A percentile compares a stretch with the other conserved stretches of the same genome.
Evolutionary conservation across 75 land plant genomes (phyloP).

Genomic region (Cunninghamia lanceolata): DNA sequence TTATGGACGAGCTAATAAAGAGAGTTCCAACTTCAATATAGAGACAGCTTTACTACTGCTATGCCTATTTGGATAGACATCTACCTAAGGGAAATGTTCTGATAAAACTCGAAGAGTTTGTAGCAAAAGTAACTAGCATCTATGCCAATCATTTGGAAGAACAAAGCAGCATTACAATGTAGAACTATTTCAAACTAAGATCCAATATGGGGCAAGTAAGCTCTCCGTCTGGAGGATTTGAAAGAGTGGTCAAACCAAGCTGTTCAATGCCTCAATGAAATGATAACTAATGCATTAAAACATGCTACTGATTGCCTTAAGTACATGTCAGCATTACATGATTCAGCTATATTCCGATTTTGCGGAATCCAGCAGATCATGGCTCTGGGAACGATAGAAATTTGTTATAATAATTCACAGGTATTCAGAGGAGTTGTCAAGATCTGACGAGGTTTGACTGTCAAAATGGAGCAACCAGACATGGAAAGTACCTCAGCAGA

Average conservation of each 20-base stretch:
- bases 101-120: conserved; percentile 51
- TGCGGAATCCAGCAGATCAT: conserved; percentile 97
- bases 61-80: conserved; percentile 44
- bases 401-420: conserved; percentile 87
- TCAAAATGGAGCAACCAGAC: too few relatives aligned
- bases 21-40: conserved; percentile 20
- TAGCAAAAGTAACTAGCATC: conserved; percentile 51
- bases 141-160: conserved; percentile 8
- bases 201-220: not conserved
- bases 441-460: conserved; percentile 96
- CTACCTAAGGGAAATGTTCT: conserved; percentile 39
- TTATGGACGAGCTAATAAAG: conserved; percentile 41
- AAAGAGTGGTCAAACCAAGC: conserved; percentile 71
- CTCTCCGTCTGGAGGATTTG: too few relatives aligned
- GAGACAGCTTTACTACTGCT: conserved; percentile 42
- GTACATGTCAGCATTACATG: conserved; percentile 68
- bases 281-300: conserved; percentile 85
- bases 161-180: not conserved
- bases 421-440: conserved; percentile 98
- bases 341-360: conserved; percentile 78
- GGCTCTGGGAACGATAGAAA: conserved; percentile 86
- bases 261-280: conserved; percentile 83
- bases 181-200: not conserved
- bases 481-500: too few relatives aligned
- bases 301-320: conserved; percentile 77